Conservation (phyloP, 2,329 filamentous ascomycete genomes). For the Macrophomina pseudophaseolina region DNA sequence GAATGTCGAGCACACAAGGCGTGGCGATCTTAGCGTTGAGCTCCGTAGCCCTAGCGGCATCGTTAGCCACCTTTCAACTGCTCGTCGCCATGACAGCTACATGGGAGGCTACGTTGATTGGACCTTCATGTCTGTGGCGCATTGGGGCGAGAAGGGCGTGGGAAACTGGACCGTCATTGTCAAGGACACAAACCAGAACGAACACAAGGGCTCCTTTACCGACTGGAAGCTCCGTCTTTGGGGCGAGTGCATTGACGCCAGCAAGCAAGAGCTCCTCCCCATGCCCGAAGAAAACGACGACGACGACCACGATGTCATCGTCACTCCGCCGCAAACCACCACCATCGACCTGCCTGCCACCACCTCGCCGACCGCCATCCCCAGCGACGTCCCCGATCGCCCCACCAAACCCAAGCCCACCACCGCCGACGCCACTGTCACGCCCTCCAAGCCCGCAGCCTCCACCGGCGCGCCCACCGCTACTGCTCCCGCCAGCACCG, state of each 20-base stretch:
- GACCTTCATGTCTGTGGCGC: conserved; percentile 98
- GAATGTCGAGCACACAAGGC: conserved; percentile 86
- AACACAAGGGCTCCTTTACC: conserved; percentile 75
- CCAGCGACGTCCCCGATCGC: conserved; percentile 54
- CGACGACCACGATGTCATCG: conserved; percentile 72
- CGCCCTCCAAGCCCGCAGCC: conserved; percentile 31
- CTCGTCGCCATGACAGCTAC: conserved; percentile 71
- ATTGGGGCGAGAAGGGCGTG: conserved; percentile 89
- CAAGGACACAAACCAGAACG: conserved; percentile 81
- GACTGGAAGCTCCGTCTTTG: conserved; percentile 96
- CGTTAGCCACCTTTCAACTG: conserved; percentile 80
- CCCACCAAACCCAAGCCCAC: conserved; percentile 66
- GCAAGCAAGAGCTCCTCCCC: conserved; percentile 75
- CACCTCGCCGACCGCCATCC: conserved; percentile 50
- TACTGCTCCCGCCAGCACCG: conserved; percentile 1
- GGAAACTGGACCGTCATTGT: conserved; percentile 92
- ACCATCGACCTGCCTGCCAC: conserved; percentile 52
- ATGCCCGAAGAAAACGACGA: conserved; percentile 85
- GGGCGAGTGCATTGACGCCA: conserved; percentile 82
- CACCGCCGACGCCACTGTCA: conserved; percentile 31
- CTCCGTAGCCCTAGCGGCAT: conserved; percentile 82
- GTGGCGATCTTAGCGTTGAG: conserved; percentile 92
- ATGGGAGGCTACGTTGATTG: conserved; percentile 82
- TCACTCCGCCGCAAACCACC: conserved; percentile 65
- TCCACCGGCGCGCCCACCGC: conserved; percentile 30